phyloP scores from a whole-genome alignment of 495 filamentous ascomycete species.

The Penicillium canariense region DNA sequence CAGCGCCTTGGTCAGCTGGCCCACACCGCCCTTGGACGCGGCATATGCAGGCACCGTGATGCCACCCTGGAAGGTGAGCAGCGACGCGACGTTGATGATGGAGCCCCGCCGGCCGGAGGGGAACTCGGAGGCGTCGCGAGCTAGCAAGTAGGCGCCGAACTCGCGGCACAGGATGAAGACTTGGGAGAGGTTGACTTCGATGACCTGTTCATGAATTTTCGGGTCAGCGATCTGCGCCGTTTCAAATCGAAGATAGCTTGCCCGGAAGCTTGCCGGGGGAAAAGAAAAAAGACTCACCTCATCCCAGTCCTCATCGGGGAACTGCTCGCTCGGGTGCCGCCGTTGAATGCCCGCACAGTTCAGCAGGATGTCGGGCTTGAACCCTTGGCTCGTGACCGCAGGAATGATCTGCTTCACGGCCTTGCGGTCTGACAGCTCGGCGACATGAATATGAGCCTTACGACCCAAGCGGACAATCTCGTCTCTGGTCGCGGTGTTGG shows the following conservation, averaged over 20 bases:
- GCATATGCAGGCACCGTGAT: slow-evolving; percentile 90
- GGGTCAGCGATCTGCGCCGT: no score
- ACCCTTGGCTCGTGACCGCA: slow-evolving; percentile 55
- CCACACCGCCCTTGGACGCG: slow-evolving; percentile 82
- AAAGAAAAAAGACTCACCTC: slow-evolving; percentile 43
- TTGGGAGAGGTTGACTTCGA: slow-evolving; percentile 79
- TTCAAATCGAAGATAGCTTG: no score
- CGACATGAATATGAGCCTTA: slow-evolving; percentile 64
- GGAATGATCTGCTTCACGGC: slow-evolving; percentile 63
- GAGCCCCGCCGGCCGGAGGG: slow-evolving; percentile 60
- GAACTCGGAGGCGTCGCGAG: slow-evolving; percentile 49
- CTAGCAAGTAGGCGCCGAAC: slow-evolving; percentile 80
- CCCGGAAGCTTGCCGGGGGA: not conserved
- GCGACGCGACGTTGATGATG: slow-evolving; percentile 83
- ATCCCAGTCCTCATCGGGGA: slow-evolving; percentile 81
- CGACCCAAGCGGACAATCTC: slow-evolving; percentile 63
- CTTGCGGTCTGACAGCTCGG: slow-evolving; percentile 64
- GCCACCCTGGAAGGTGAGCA: slow-evolving; percentile 89
- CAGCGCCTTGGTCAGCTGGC: slow-evolving; percentile 82
- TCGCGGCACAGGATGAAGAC: slow-evolving; percentile 84
- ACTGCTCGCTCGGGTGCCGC: slow-evolving; percentile 71
- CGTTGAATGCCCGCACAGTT: slow-evolving; percentile 87
- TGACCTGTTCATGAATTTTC: slow-evolving; percentile 45
- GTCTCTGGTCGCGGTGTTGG: slow-evolving; percentile 61
- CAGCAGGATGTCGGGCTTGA: slow-evolving; percentile 67